phyloP scores from a whole-genome alignment of 805 yeast genomes.

The Millerozyma acaciae region DNA sequence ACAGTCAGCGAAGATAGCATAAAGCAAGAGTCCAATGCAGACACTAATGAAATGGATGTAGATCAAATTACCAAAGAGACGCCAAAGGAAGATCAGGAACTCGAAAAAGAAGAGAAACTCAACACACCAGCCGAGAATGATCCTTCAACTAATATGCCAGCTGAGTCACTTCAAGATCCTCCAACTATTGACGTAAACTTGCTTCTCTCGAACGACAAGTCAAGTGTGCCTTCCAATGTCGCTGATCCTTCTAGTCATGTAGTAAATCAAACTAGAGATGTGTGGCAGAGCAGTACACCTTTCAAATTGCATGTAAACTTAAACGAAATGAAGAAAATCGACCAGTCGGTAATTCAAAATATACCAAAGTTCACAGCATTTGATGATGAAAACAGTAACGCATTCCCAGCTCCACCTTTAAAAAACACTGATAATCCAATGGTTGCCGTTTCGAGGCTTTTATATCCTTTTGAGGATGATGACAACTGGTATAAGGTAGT shows the following conservation, averaged over 20 bases:
- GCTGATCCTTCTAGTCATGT: too few relatives aligned
- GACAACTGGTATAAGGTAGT: slow-evolving; percentile 58
- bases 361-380: slow-evolving; percentile 49
- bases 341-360: slow-evolving; percentile 45
- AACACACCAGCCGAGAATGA: slow-evolving; percentile 6
- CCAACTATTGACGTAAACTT: too few relatives aligned
- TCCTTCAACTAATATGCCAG: slow-evolving; percentile 7
- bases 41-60: slow-evolving; percentile 8
- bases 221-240: too few relatives aligned
- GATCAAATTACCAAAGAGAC: too few relatives aligned
- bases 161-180: too few relatives aligned
- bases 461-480: slow-evolving; percentile 62
- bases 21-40: slow-evolving; percentile 10
- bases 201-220: too few relatives aligned
- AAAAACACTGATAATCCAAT: slow-evolving; percentile 29
- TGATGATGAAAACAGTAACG: slow-evolving; percentile 23
- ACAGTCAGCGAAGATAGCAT: slow-evolving; percentile 4
- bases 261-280: too few relatives aligned
- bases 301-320: slow-evolving; percentile 45
- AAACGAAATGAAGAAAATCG: slow-evolving; percentile 41
- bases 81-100: too few relatives aligned
- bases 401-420: slow-evolving; percentile 17
- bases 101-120: neutral
- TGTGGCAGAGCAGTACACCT: too few relatives aligned
- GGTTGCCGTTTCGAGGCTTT: slow-evolving; percentile 62